These are phyloP conservation scores for Globisporangium perplexum DNA, from an alignment of 352 stramenopile species.

Conservation along the genomic window DNA sequence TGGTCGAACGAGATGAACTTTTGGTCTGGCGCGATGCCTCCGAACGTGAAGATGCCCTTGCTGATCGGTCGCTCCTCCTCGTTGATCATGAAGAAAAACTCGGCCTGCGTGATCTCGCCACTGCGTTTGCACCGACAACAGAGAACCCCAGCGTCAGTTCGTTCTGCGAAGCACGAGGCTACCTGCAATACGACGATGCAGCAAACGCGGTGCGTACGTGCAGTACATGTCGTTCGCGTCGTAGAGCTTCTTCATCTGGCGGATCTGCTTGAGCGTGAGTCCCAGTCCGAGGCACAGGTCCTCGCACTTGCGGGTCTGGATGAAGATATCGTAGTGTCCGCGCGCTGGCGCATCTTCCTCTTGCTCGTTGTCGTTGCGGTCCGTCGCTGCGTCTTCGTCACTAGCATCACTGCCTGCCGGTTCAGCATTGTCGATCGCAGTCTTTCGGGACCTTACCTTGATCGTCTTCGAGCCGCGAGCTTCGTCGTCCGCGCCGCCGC, in stretches of 20 bases:
- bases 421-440: neutral
- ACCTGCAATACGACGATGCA: neutral
- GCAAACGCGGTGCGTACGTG: conserved; percentile 30
- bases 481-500: neutral
- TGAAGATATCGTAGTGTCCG: conserved; percentile 42
- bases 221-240: conserved; percentile 74
- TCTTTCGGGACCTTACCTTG: conserved; percentile 4
- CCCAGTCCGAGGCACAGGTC: conserved; percentile 40
- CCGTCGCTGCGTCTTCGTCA: neutral
- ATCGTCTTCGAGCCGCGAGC: neutral
- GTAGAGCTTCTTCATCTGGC: conserved; percentile 66
- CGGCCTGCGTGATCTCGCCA: conserved; percentile 62
- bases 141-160: too few species aligned
- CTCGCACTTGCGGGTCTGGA: conserved; percentile 53
- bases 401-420: neutral
- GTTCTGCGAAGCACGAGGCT: too few species aligned
- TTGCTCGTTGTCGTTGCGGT: neutral
- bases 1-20: conserved; percentile 69
- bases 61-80: conserved; percentile 51
- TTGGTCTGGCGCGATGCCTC: conserved; percentile 24
- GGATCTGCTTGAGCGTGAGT: conserved; percentile 46
- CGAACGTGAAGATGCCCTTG: conserved; percentile 45
- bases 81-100: conserved; percentile 73
- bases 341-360: conserved; percentile 21
- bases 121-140: too few species aligned